These are phyloP conservation scores for Leccinum obscurum DNA, from an alignment of 768 basidiomycete genomes.

Conservation along the genomic window DNA sequence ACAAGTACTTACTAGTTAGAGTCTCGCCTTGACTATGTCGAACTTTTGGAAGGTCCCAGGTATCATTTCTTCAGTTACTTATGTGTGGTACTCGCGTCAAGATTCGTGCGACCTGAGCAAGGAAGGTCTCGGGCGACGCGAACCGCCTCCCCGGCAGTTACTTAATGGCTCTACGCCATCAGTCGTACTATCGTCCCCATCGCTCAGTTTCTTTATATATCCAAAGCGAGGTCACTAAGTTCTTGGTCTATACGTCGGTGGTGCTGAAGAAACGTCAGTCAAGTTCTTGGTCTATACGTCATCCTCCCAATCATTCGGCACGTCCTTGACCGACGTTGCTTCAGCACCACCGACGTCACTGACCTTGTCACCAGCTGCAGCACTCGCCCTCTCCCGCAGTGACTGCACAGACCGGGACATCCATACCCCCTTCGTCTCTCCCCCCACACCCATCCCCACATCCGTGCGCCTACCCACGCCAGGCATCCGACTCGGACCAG, in stretches of 20 bases:
- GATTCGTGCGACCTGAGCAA: too few species aligned
- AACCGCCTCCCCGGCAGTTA: neutral
- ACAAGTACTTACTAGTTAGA: too few species aligned
- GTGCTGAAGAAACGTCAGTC: too few species aligned
- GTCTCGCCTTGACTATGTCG: too few species aligned
- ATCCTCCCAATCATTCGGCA: conserved; percentile 61
- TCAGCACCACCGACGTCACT: neutral
- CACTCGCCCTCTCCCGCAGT: conserved; percentile 12
- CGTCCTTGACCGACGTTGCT: conserved; percentile 18
- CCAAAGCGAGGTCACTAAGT: neutral
- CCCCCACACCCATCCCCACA: neutral
- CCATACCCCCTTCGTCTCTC: conserved; percentile 17
- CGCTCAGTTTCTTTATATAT: neutral
- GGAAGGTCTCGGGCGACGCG: too few species aligned
- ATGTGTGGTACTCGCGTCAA: too few species aligned
- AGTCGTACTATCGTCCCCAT: neutral
- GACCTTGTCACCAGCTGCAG: neutral
- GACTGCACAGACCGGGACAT: conserved; percentile 21
- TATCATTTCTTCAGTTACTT: too few species aligned
- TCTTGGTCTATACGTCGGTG: conserved; percentile 33
- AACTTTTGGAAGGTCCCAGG: too few species aligned
- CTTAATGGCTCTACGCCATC: neutral
- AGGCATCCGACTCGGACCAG: conserved; percentile 5
- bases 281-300: conserved; percentile 33
- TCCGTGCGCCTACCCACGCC: neutral